Evolutionary conservation across 257 asterid genomes (phyloP).

Genomic region (Voacanga thouarsii): DNA sequence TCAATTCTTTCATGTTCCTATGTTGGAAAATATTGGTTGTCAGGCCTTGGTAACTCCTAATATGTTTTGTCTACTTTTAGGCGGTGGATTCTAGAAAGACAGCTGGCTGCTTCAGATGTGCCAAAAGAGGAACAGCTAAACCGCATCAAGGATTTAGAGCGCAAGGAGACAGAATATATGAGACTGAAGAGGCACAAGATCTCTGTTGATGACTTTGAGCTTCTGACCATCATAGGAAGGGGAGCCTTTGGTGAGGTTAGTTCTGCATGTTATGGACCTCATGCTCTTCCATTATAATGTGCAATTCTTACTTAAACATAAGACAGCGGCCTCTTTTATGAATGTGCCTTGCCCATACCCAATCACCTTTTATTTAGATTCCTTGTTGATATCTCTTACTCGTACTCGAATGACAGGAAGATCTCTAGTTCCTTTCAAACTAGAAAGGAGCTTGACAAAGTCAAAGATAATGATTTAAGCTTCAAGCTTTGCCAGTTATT

Average conservation of each 20-base stretch:
- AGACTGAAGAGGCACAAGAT: slow-evolving; percentile 90
- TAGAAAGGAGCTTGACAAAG: background rate
- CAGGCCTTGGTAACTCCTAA: slow-evolving; percentile 12
- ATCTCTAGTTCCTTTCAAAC: background rate
- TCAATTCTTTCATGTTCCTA: background rate
- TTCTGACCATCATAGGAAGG: slow-evolving; percentile 89
- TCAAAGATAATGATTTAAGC: background rate
- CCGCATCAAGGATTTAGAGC: slow-evolving; percentile 83
- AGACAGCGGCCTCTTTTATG: background rate
- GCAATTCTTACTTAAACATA: background rate
- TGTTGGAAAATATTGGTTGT: background rate
- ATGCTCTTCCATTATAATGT: background rate
- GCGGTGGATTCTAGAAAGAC: slow-evolving; percentile 90
- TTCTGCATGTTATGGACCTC: background rate
- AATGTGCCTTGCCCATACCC: background rate
- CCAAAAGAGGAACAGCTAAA: slow-evolving; percentile 86
- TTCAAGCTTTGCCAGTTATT: too few species aligned
- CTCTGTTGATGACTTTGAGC: slow-evolving; percentile 96
- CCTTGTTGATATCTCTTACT: background rate
- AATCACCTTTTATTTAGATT: background rate
- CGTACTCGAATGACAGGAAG: background rate
- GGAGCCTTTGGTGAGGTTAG: slow-evolving; percentile 99
- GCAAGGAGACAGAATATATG: slow-evolving; percentile 94
- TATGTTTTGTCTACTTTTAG: slow-evolving; percentile 37
- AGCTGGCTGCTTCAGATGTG: slow-evolving; percentile 96